Conservation (phyloP, 306 rosid genomes). For the Boehmeria nivea region DNA sequence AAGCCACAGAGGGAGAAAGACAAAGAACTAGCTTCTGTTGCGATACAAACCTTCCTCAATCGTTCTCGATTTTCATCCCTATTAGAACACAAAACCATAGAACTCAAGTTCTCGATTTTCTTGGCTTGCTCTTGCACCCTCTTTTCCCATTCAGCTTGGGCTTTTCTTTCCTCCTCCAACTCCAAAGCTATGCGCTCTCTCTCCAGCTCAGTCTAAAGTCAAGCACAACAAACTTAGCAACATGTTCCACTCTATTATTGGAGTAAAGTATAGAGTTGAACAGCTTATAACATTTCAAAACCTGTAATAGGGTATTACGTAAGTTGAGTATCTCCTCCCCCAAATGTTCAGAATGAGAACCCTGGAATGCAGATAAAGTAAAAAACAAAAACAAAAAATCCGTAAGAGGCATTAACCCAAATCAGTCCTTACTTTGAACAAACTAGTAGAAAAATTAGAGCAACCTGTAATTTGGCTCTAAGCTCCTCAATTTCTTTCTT, state of each 20-base stretch:
- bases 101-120: constrained; percentile 82
- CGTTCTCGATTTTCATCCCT: constrained; percentile 68
- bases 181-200: constrained; percentile 96
- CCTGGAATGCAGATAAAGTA: constrained; percentile 41
- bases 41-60: constrained; percentile 53
- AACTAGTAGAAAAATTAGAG: constrained; percentile 8
- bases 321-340: constrained; percentile 76
- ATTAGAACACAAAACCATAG: constrained; percentile 84
- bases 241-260: constrained; percentile 13
- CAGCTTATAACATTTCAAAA: constrained; percentile 1
- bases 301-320: constrained; percentile 86
- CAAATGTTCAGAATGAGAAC: constrained; percentile 89
- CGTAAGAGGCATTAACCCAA: constrained; percentile 9
- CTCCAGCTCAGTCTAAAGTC: constrained; percentile 73
- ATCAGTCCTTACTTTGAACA: background rate
- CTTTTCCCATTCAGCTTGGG: constrained; percentile 90
- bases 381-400: constrained; percentile 7
- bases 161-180: constrained; percentile 87
- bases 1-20: constrained; percentile 7
- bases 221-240: constrained; percentile 22
- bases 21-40: background rate
- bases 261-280: background rate
- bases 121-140: constrained; percentile 79
- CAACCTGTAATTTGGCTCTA: constrained; percentile 84
- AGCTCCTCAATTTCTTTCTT: constrained; percentile 93